These are phyloP conservation scores for Glycine tomentella DNA, from an alignment of 306 rosid genomes.

Conservation along the genomic window DNA sequence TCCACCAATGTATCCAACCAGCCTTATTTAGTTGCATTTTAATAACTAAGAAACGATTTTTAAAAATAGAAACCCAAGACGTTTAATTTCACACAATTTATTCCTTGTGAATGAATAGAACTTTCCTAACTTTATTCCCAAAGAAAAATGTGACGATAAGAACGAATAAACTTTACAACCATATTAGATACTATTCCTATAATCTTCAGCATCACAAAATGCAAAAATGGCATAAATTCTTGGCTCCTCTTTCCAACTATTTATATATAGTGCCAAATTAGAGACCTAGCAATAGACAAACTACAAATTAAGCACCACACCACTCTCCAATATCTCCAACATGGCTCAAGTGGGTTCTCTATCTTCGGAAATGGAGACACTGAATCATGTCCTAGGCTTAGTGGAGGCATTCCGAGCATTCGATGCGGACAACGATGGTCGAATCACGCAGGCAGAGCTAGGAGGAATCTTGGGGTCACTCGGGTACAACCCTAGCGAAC, in stretches of 20 bases:
- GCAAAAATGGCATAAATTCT: background rate
- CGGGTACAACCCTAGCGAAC: constrained; percentile 62
- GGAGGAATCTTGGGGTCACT: constrained; percentile 72
- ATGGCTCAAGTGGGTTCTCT: constrained; percentile 60
- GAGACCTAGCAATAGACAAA: background rate
- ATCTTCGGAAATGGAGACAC: constrained; percentile 63
- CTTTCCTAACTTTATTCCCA: constrained; percentile 35
- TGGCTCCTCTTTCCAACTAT: constrained; percentile 19
- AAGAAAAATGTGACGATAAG: too few relatives aligned
- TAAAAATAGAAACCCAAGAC: background rate
- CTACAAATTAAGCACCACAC: background rate
- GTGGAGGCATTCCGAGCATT: constrained; percentile 74
- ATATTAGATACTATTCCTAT: too few relatives aligned
- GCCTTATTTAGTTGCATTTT: background rate
- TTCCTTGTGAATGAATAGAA: background rate
- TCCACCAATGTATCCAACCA: background rate
- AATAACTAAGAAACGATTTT: background rate
- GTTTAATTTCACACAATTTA: background rate
- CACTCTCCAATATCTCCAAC: background rate
- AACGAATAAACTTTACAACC: too few relatives aligned
- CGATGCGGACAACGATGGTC: constrained; percentile 69
- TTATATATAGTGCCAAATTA: background rate
- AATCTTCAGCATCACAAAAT: background rate
- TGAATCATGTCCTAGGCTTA: constrained; percentile 58
- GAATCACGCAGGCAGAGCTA: constrained; percentile 63